Conservation (phyloP, 2,329 filamentous ascomycete genomes). For the Ophiognomonia clavigignenti-juglandacearum region DNA sequence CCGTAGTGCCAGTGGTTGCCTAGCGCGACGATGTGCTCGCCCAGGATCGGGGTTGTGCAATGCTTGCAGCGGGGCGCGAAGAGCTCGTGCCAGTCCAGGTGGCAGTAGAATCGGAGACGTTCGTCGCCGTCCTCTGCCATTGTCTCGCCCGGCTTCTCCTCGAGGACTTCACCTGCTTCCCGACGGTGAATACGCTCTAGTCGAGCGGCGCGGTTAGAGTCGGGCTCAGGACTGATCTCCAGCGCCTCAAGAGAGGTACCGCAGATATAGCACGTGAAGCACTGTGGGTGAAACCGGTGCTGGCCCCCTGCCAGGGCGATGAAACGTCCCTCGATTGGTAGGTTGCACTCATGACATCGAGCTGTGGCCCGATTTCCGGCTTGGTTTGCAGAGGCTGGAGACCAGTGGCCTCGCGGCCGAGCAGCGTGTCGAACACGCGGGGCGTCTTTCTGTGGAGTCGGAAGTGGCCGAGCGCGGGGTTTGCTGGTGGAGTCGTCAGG, state of each 20-base stretch:
- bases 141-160: slow-evolving; percentile 59
- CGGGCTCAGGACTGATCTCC: slow-evolving; percentile 91
- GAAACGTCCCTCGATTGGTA: slow-evolving; percentile 85
- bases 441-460: slow-evolving; percentile 36
- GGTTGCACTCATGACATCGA: slow-evolving; percentile 76
- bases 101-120: slow-evolving; percentile 83
- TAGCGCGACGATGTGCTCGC: slow-evolving; percentile 88
- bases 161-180: slow-evolving; percentile 50
- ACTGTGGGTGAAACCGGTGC: slow-evolving; percentile 85
- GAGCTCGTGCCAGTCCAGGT: slow-evolving; percentile 96
- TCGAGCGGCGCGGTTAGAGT: slow-evolving; percentile 63
- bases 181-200: slow-evolving; percentile 67
- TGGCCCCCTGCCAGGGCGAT: slow-evolving; percentile 70
- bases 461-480: slow-evolving; percentile 39
- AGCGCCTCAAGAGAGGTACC: slow-evolving; percentile 86
- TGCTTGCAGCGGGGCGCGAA: slow-evolving; percentile 92
- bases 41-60: slow-evolving; percentile 94
- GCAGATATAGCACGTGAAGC: slow-evolving; percentile 86
- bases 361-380: slow-evolving; percentile 53
- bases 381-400: slow-evolving; percentile 40
- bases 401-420: slow-evolving; percentile 52
- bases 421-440: slow-evolving; percentile 31
- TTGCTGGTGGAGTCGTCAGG: slow-evolving; percentile 33
- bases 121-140: slow-evolving; percentile 69
- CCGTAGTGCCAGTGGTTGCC: slow-evolving; percentile 96